These are phyloP conservation scores for Moesziomyces aphidis DNA, from an alignment of 1,284 basidiomycete species.

Conservation along the genomic window DNA sequence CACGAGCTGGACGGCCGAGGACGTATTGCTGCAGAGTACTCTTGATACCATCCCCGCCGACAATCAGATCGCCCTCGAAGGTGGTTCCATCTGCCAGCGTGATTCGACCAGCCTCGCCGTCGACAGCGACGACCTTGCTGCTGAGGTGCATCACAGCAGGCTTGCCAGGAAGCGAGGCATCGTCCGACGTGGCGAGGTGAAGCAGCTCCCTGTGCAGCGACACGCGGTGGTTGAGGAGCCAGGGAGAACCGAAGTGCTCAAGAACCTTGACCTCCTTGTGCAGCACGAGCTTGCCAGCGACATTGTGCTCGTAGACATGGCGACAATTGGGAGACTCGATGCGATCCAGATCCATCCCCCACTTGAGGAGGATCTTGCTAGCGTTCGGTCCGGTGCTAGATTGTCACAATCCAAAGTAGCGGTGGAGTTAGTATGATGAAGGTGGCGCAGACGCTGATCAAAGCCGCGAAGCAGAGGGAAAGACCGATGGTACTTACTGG, in stretches of 20 bases:
- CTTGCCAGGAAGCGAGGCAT: constrained; percentile 8
- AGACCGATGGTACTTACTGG: constrained; percentile 4
- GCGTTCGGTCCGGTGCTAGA: constrained; percentile 26
- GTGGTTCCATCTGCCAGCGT: constrained; percentile 48
- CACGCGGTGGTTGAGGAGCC: constrained; percentile 65
- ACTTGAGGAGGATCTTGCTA: constrained; percentile 10
- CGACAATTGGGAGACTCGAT: constrained; percentile 20
- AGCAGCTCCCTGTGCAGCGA: constrained; percentile 63
- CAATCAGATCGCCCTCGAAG: constrained; percentile 53
- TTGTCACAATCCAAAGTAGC: not conserved
- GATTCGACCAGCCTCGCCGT: constrained; percentile 48
- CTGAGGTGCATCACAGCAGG: constrained; percentile 30
- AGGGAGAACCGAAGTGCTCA: constrained; percentile 48
- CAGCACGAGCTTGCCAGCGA: constrained; percentile 8
- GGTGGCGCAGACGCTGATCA: too few species aligned
- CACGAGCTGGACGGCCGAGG: constrained; percentile 37
- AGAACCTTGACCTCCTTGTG: constrained; percentile 13
- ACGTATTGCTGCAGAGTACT: constrained; percentile 69
- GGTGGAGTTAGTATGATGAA: not conserved
- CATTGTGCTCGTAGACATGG: constrained; percentile 18
- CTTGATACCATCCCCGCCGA: constrained; percentile 66
- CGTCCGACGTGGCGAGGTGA: constrained; percentile 44
- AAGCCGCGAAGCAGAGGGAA: not conserved
- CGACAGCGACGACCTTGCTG: constrained; percentile 36
- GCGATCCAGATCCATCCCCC: constrained; percentile 21